These are phyloP conservation scores for Rusavskia elegans DNA, from an alignment of 495 filamentous ascomycete species.

Conservation along the genomic window DNA sequence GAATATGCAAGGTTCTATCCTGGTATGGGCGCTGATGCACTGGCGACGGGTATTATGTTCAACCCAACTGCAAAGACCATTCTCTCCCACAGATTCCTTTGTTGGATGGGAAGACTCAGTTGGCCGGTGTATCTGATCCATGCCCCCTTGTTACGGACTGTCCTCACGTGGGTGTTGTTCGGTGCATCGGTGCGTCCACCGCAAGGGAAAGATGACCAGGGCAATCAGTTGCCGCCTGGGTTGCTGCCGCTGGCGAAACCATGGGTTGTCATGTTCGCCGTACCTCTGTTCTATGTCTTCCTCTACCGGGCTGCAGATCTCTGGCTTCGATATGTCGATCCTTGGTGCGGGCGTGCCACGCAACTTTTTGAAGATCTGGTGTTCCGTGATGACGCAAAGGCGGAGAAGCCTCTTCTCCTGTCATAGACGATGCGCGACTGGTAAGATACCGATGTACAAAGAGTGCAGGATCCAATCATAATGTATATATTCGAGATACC, in stretches of 20 bases:
- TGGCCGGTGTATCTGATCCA: slow-evolving; percentile 57
- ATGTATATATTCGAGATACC: neutral
- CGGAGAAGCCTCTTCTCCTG: slow-evolving; percentile 20
- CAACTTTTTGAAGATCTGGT: slow-evolving; percentile 37
- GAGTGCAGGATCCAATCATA: neutral
- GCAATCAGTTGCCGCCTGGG: slow-evolving; percentile 24
- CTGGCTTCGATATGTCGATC: slow-evolving; percentile 50
- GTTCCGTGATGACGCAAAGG: slow-evolving; percentile 37
- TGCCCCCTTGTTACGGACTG: slow-evolving; percentile 42
- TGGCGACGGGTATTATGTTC: slow-evolving; percentile 41
- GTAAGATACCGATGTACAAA: neutral
- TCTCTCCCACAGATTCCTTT: slow-evolving; percentile 38
- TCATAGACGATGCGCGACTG: neutral
- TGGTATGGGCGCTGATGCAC: slow-evolving; percentile 39
- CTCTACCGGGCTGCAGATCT: slow-evolving; percentile 39
- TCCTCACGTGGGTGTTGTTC: slow-evolving; percentile 49
- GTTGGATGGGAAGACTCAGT: slow-evolving; percentile 48
- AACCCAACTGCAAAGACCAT: slow-evolving; percentile 39
- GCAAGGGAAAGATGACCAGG: slow-evolving; percentile 24
- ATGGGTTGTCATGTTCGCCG: slow-evolving; percentile 29
- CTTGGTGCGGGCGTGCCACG: slow-evolving; percentile 41
- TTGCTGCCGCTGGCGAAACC: slow-evolving; percentile 24
- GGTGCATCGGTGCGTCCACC: slow-evolving; percentile 35
- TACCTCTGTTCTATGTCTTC: slow-evolving; percentile 39
- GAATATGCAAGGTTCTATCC: slow-evolving; percentile 34